Conservation (phyloP, 2,329 filamentous ascomycete genomes). For the Trichoderma sp. region DNA sequence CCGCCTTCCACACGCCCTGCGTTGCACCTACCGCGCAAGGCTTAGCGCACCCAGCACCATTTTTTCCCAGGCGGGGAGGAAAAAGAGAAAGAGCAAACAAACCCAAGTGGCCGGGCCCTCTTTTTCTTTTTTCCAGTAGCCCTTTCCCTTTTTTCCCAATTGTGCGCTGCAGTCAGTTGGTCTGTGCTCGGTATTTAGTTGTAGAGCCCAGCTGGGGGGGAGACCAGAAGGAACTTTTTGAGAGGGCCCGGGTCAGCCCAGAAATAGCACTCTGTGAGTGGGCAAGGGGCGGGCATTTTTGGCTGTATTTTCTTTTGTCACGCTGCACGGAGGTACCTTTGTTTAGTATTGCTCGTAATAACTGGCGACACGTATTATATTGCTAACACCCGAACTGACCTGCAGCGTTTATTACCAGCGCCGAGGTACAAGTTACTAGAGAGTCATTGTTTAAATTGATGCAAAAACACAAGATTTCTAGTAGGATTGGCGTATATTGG, state of each 20-base stretch:
- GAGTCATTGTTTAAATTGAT: neutral
- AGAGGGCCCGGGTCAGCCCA: neutral
- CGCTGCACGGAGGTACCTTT: neutral
- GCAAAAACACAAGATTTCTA: neutral
- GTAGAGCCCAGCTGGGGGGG: neutral
- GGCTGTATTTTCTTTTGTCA: neutral
- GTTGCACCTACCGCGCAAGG: slow-evolving; percentile 27
- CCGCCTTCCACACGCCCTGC: slow-evolving; percentile 18
- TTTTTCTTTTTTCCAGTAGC: neutral
- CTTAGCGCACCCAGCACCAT: slow-evolving; percentile 21
- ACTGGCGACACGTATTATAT: neutral
- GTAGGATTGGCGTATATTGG: neutral
- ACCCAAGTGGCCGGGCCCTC: neutral
- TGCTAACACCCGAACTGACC: neutral
- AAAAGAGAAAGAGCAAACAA: neutral
- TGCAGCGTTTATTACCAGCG: neutral
- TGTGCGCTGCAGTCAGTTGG: neutral
- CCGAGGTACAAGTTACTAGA: neutral
- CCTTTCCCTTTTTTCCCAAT: neutral
- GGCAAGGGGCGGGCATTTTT: neutral
- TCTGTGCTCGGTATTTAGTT: neutral
- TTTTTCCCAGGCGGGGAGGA: neutral
- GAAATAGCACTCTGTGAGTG: neutral
- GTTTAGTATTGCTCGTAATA: neutral
- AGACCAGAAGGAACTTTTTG: slow-evolving; percentile 8